Conservation (phyloP, 2,329 filamentous ascomycete genomes). For the Penicillium sp. region DNA sequence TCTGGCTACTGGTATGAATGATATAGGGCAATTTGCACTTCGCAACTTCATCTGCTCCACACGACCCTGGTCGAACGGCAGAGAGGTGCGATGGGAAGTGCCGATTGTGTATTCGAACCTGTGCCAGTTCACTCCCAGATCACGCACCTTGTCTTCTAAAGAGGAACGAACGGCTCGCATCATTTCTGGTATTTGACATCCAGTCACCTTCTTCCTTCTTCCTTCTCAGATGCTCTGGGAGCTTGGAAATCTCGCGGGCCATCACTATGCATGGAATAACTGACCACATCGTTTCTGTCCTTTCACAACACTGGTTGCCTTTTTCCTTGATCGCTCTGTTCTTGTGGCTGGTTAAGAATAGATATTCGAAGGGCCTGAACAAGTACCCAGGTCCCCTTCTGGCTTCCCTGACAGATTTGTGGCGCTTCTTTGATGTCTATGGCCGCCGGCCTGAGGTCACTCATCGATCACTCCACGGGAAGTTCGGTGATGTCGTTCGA, state of each 20-base stretch:
- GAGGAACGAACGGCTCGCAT: no score
- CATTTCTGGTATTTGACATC: not conserved
- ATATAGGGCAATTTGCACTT: no score
- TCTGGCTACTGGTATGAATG: no score
- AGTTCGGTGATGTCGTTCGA: slow-evolving; percentile 71
- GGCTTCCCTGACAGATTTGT: slow-evolving; percentile 68
- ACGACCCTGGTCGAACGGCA: not conserved
- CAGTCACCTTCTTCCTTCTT: not conserved
- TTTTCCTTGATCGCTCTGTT: slow-evolving; percentile 2
- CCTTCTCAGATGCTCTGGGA: not conserved
- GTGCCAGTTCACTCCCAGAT: no score
- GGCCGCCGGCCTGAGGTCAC: slow-evolving; percentile 64
- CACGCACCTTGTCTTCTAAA: no score
- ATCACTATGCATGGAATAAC: slow-evolving; percentile 13
- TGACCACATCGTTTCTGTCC: slow-evolving; percentile 7
- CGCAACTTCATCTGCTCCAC: not conserved
- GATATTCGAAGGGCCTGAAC: slow-evolving; percentile 12
- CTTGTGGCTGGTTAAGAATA: slow-evolving; percentile 9
- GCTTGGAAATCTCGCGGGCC: not conserved
- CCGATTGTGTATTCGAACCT: no score
- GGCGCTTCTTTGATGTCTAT: slow-evolving; percentile 69
- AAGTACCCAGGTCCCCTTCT: slow-evolving; percentile 62
- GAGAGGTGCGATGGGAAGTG: not conserved
- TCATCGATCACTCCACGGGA: slow-evolving; percentile 64
- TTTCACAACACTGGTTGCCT: slow-evolving; percentile 11